Conservation (phyloP, 2,329 filamentous ascomycete species). For the Didymella pomorum region DNA sequence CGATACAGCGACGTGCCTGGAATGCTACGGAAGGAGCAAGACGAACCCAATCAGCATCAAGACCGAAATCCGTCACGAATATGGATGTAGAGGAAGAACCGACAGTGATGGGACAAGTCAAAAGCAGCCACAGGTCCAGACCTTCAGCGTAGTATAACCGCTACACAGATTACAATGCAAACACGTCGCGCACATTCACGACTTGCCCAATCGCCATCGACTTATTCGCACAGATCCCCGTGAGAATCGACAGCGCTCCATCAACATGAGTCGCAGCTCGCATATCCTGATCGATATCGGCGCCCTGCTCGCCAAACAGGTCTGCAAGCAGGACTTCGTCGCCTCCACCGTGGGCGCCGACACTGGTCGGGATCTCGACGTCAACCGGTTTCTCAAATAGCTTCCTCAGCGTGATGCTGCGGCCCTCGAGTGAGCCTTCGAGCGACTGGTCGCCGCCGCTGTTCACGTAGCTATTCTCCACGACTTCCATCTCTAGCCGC, state of each 20-base stretch:
- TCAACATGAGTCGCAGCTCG: slow-evolving; percentile 67
- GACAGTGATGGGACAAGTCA: no score
- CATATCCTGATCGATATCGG: slow-evolving; percentile 57
- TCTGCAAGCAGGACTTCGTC: slow-evolving; percentile 66
- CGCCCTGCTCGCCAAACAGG: slow-evolving; percentile 62
- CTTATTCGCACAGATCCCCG: slow-evolving; percentile 66
- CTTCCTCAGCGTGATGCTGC: slow-evolving; percentile 60
- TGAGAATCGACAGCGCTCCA: slow-evolving; percentile 66
- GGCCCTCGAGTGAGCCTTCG: slow-evolving; percentile 62
- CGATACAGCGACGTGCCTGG: no score
- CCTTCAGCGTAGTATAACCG: no score
- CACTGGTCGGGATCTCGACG: slow-evolving; percentile 61
- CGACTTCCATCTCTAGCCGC: slow-evolving; percentile 67
- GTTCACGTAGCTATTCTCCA: slow-evolving; percentile 67
- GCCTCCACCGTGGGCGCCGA: slow-evolving; percentile 68
- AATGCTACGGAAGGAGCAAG: no score
- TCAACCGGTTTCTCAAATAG: slow-evolving; percentile 66
- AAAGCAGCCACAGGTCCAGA: no score
- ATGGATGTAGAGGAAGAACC: no score
- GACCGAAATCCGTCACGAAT: no score
- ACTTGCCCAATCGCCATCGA: slow-evolving; percentile 66
- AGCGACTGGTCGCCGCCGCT: slow-evolving; percentile 65
- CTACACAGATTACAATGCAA: slow-evolving; percentile 7
- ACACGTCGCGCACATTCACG: slow-evolving; percentile 62
- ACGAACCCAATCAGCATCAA: no score